Percentiles rank a stretch among this genome's conserved stretches.
phyloP scores from a whole-genome alignment of 148 eudicot species.

The Cornus kousa region DNA sequence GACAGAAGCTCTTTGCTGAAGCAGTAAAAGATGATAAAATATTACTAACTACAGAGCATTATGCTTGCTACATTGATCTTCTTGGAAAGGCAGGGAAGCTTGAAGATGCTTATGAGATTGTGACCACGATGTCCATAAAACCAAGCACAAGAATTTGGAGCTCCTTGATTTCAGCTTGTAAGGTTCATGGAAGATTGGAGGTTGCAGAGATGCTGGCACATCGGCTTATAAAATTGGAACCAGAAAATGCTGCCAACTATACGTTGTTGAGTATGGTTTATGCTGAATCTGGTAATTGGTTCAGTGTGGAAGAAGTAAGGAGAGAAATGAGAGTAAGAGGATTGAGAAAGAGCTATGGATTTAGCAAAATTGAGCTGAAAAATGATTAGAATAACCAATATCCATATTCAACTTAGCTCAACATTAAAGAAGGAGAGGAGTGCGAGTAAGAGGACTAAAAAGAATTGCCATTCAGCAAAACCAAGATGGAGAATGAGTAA shows the following conservation, averaged over 20 bases:
- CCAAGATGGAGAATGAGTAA: no score
- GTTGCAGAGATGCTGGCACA: slow-evolving; percentile 33
- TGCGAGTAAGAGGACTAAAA: no score
- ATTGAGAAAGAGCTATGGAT: slow-evolving; percentile 34
- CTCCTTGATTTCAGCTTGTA: slow-evolving; percentile 48
- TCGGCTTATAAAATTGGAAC: slow-evolving; percentile 32
- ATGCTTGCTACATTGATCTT: no score
- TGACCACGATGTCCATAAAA: slow-evolving; percentile 39
- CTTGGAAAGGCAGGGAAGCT: slow-evolving; percentile 49
- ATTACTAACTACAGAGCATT: no score
- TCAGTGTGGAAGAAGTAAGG: slow-evolving; percentile 34
- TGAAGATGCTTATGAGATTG: slow-evolving; percentile 42
- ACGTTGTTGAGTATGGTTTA: slow-evolving; percentile 40
- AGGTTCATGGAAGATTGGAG: slow-evolving; percentile 44
- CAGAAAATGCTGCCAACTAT: slow-evolving; percentile 44
- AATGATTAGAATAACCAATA: not conserved
- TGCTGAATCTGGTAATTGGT: slow-evolving; percentile 48
- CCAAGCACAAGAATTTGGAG: slow-evolving; percentile 43
- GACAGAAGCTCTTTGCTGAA: no score
- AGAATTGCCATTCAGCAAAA: no score
- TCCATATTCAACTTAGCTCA: not conserved
- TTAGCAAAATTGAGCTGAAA: slow-evolving; percentile 30
- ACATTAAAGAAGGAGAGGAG: no score
- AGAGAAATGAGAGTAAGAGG: slow-evolving; percentile 32
- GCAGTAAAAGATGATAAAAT: no score